phyloP scores from a whole-genome alignment of 1,139 yeast species.

The Geotrichum bryndzae region DNA sequence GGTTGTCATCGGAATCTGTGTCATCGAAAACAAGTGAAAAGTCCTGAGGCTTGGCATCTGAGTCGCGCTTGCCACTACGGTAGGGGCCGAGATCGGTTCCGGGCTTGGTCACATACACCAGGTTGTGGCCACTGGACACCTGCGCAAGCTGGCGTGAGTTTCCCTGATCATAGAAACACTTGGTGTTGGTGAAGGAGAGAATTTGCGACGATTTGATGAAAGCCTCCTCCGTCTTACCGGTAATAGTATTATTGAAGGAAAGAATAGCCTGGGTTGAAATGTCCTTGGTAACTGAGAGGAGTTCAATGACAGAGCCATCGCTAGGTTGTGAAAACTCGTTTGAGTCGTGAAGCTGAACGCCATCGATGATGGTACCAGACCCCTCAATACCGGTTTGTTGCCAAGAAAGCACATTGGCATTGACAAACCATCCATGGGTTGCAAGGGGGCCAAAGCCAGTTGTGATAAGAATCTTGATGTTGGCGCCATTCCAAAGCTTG shows the following conservation, averaged over 20 bases:
- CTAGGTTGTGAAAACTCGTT: conserved; percentile 3
- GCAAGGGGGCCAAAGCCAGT: conserved; percentile 48
- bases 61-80: not conserved
- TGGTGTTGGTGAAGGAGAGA: conserved; percentile 11
- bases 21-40: conserved; percentile 11
- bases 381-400: conserved; percentile 37
- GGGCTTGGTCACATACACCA: conserved; percentile 6
- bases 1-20: conserved; percentile 9
- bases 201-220: conserved; percentile 13
- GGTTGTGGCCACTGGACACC: conserved; percentile 12
- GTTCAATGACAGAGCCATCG: conserved; percentile 4
- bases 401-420: conserved; percentile 61
- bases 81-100: conserved; percentile 1
- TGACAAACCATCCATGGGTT: conserved; percentile 54
- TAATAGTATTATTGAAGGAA: not conserved
- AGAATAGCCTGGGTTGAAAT: conserved; percentile 14
- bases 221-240: conserved; percentile 3
- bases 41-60: conserved; percentile 8
- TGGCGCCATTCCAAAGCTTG: conserved; percentile 44
- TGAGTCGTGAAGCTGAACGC: conserved; percentile 1
- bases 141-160: conserved; percentile 7
- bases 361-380: conserved; percentile 20
- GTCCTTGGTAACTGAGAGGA: conserved; percentile 9
- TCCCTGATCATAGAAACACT: conserved; percentile 6
- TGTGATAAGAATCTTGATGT: conserved; percentile 39